Base-by-base conservation (phyloP, 768 basidiomycete genomes). In the Sporobolomyces pararoseus region DNA sequence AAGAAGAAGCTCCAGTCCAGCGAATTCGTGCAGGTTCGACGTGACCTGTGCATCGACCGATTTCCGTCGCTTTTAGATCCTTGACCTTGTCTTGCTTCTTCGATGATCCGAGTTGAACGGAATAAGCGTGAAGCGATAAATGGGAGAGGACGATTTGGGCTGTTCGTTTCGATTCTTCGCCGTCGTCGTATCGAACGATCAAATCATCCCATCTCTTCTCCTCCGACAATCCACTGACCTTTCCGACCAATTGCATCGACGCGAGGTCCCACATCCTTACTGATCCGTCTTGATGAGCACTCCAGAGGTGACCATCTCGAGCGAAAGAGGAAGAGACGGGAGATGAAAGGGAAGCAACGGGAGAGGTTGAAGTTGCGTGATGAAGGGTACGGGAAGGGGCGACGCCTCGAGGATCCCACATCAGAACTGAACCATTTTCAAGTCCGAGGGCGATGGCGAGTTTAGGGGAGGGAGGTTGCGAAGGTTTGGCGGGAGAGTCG, bases 61-160 rank as follows among this genome's bases (percentile, higher is more conserved):
- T 37, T 39, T 74, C 66, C 17, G 49, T 37, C 42, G 70, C 51
- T 57, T 69, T 71, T 27, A 70, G 31, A 13, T 74, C 72, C 35
- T 62, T 54, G 21, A 74, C 42, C 60, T 71, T 71, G 51, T 74
- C 73, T 67, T 74, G 69, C 73, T 71, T 71, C 32, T 62, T 50
- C 7, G 65, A n/a, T 19, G 57, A 57, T 3, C 42, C 63, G 61
- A 71, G 34, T 50, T 63, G 52, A 27, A 71, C n/a, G 16, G 69
- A 47, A 64, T 66, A 74, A 49, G 53, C 63, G 55, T 65, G 66
- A 16, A 74, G 50, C 21, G 70, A 68, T 10, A 71, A 60, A 51
- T 68, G 69, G 37, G 73, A 65, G 25, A 71, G 63, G 39, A 71
- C 63, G 65, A 72, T 34, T 17, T 75, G 62, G 4, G 57, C 70